Conservation (phyloP, 768 basidiomycete species). For the Dacryopinax spathularia region DNA sequence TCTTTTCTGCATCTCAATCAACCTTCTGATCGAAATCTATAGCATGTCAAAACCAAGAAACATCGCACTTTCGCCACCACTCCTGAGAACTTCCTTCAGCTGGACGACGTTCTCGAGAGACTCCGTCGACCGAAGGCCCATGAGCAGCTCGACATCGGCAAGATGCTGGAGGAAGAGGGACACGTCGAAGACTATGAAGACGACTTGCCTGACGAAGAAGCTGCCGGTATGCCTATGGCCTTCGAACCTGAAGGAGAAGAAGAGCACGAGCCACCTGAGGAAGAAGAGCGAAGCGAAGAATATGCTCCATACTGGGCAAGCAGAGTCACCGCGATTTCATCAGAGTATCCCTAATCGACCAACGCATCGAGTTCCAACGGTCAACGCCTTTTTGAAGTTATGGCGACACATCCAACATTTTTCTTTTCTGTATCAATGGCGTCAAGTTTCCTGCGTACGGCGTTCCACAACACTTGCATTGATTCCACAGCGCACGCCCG, state of each 20-base stretch:
- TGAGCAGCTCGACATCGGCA: not conserved
- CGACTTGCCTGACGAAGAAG: not conserved
- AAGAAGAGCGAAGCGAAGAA: not conserved
- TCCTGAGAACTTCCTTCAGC: constrained; percentile 57
- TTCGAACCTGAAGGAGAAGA: too few species aligned
- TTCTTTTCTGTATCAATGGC: not conserved
- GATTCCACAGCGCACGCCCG: not conserved
- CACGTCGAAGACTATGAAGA: not conserved
- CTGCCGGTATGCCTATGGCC: too few species aligned
- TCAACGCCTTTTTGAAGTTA: not conserved
- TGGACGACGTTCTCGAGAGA: constrained; percentile 60
- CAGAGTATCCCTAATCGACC: not conserved
- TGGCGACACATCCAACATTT: not conserved
- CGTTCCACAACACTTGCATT: not conserved
- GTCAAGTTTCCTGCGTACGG: not conserved
- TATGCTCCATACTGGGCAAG: not conserved
- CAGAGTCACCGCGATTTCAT: not conserved
- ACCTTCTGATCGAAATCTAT: constrained; percentile 7
- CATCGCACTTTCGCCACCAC: constrained; percentile 75
- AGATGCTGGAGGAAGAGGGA: not conserved
- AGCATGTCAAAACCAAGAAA: constrained; percentile 61
- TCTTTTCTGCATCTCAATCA: not conserved
- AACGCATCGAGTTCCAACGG: not conserved
- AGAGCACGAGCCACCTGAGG: too few species aligned
- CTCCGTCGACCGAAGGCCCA: constrained; percentile 22